Evolutionary conservation across 805 yeast species (phyloP), one percentile per base, ranked within the genome.

Genomic region (Starmerella floricola): DNA sequence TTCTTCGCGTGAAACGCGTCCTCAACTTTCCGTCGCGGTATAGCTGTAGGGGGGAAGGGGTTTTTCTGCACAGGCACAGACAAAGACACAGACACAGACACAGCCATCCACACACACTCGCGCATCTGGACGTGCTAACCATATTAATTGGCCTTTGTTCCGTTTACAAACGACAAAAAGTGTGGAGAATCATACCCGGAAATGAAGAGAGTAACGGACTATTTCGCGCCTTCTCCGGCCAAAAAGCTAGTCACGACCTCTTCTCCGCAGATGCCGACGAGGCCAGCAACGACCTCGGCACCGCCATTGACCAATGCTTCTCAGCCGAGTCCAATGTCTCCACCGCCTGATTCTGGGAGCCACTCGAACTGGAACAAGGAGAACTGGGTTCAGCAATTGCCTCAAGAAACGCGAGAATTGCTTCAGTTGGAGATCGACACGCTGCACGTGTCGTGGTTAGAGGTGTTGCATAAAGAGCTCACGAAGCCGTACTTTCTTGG

Each of bases 401-500:
- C 71, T 0, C 50, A 59, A 0, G 83, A 76, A 34, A 69, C 74
- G 31, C 60, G 55, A 35, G 62, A 61, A 2, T 63, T 86, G 3
- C 67, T 86, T 2, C 59, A 67, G 20, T 53, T 80, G 8, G 98
- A 91, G 58, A 72, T 85, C 31, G 59, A 66, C 1, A 74, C 83
- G 0, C 62, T 91, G 47, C 86, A 83, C 47, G 71, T 72, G 10
- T 67, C 84, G 0, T 91, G 98, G 98, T 72, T 91, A 18, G 68
- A 69, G 3, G 66, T 72, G 2, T 65, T 91, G 16, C 73, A 77
- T 53, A 57, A 64, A 18, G 95, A 87, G 52, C 67, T 91, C 41
- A 77, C 80, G 10, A 84, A 87, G 58, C 87, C 94, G 3, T 88
- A 86, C 58, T 91, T 91, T 55, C 58, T 87, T 8, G 60, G 72